A percentile compares a stretch with the other conserved stretches of the same genome.
Evolutionary conservation across 2,329 filamentous ascomycete genomes (phyloP).

Genomic region (Aspergillus sp.): DNA sequence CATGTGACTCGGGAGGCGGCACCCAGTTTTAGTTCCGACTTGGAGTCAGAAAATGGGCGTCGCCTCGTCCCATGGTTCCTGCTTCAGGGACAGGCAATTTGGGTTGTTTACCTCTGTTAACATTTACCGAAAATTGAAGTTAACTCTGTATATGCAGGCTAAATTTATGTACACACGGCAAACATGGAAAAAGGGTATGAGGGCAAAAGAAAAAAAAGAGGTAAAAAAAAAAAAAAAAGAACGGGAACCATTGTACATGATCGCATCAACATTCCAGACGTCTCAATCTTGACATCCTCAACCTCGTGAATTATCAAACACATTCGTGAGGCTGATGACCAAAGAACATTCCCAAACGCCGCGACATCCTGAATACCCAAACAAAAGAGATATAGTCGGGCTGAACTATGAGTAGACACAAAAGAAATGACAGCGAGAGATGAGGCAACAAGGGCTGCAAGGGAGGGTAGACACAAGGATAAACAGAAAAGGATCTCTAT

Average conservation of each 20-base stretch:
- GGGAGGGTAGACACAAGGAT: background rate
- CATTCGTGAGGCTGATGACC: slow-evolving; percentile 26
- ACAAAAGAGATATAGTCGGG: slow-evolving; percentile 8
- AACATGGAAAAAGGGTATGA: slow-evolving; percentile 21
- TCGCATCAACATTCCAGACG: slow-evolving; percentile 29
- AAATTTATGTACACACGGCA: slow-evolving; percentile 35
- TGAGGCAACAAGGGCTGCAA: slow-evolving; percentile 2
- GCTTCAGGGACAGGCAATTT: background rate
- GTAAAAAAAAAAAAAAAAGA: slow-evolving; percentile 15
- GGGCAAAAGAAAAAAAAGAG: slow-evolving; percentile 16
- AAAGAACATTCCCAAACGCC: slow-evolving; percentile 21
- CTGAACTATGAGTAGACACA: slow-evolving; percentile 6
- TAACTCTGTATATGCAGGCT: slow-evolving; percentile 27
- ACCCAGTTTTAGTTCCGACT: slow-evolving; percentile 6
- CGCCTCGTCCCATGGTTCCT: background rate
- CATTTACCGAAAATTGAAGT: background rate
- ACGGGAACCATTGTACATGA: slow-evolving; percentile 29
- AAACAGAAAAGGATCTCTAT: slow-evolving; percentile 13
- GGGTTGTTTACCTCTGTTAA: background rate
- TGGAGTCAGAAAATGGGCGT: background rate
- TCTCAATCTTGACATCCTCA: slow-evolving; percentile 35
- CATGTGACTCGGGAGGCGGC: slow-evolving; percentile 25
- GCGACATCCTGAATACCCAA: slow-evolving; percentile 14
- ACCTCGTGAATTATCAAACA: slow-evolving; percentile 22
- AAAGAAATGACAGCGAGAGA: slow-evolving; percentile 11